These are phyloP conservation scores for Syzygium aromaticum DNA, from an alignment of 345 rosid species.

Conservation along the genomic window DNA sequence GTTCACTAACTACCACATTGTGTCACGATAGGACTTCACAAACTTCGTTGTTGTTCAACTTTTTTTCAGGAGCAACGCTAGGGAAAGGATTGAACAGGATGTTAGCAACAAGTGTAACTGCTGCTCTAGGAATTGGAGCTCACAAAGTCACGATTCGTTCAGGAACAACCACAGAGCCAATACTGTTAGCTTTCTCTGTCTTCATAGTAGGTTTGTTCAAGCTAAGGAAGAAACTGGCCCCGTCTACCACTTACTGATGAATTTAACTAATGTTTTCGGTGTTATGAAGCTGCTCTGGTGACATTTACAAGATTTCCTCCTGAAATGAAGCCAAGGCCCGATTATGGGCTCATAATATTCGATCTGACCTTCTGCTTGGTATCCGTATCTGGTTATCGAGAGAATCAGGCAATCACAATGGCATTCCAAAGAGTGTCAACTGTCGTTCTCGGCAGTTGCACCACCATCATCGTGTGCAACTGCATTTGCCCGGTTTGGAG, in stretches of 20 bases:
- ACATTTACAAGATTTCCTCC: slow-evolving; percentile 31
- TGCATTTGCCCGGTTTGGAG: slow-evolving; percentile 27
- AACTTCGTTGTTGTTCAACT: not conserved
- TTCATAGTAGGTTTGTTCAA: not conserved
- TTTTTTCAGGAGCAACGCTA: slow-evolving; percentile 21
- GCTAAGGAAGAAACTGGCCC: not conserved
- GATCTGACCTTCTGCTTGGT: slow-evolving; percentile 30
- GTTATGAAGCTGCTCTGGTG: slow-evolving; percentile 11
- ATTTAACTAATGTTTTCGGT: too few relatives aligned
- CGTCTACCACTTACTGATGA: not conserved
- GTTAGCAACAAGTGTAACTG: slow-evolving; percentile 23
- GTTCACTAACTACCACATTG: not conserved
- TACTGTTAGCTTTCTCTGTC: not conserved
- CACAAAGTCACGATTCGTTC: not conserved
- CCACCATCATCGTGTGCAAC: slow-evolving; percentile 3
- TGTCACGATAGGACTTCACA: not conserved
- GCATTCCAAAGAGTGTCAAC: slow-evolving; percentile 15
- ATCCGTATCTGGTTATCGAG: slow-evolving; percentile 23
- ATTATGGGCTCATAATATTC: slow-evolving; percentile 26
- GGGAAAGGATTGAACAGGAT: slow-evolving; percentile 31
- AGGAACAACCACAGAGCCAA: not conserved
- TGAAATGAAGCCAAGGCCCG: slow-evolving; percentile 19
- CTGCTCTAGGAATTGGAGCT: slow-evolving; percentile 25
- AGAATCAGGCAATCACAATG: slow-evolving; percentile 9
- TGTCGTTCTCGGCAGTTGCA: slow-evolving; percentile 11